Conservation (phyloP, 805 yeast species). For the Metschnikowia henanensis region DNA sequence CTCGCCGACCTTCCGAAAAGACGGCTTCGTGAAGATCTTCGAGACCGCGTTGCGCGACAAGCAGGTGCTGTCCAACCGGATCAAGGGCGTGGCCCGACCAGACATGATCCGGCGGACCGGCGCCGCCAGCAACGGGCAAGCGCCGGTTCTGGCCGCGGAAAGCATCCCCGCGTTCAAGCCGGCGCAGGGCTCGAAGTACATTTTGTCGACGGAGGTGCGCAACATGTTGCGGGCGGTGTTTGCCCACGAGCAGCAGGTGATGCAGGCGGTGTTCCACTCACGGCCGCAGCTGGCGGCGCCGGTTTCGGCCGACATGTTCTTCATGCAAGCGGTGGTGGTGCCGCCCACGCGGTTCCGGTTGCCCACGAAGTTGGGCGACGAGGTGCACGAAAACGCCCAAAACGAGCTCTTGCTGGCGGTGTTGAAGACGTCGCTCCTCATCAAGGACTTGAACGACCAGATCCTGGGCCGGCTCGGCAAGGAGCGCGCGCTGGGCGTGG, state of each 20-base stretch:
- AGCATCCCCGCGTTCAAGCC: conserved; percentile 54
- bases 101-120: conserved; percentile 53
- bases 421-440: conserved; percentile 73
- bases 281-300: conserved; percentile 58
- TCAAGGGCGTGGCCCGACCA: conserved; percentile 74
- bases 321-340: conserved; percentile 83
- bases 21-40: conserved; percentile 89
- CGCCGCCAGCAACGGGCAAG: conserved; percentile 18
- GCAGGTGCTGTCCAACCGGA: conserved; percentile 77
- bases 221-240: conserved; percentile 77
- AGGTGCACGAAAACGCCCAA: conserved; percentile 90
- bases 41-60: conserved; percentile 84
- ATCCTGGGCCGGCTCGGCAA: conserved; percentile 52
- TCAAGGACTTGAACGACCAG: conserved; percentile 88
- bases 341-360: conserved; percentile 97
- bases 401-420: conserved; percentile 84
- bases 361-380: conserved; percentile 97
- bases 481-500: conserved; percentile 56
- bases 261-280: conserved; percentile 77
- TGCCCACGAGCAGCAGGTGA: conserved; percentile 63
- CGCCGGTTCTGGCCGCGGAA: conserved; percentile 10
- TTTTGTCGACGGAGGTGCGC: conserved; percentile 84
- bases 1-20: conserved; percentile 93
- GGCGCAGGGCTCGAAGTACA: conserved; percentile 77
- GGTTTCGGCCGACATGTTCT: conserved; percentile 78